Conservation (phyloP, 805 yeast species). For the Lachancea fermentati region DNA sequence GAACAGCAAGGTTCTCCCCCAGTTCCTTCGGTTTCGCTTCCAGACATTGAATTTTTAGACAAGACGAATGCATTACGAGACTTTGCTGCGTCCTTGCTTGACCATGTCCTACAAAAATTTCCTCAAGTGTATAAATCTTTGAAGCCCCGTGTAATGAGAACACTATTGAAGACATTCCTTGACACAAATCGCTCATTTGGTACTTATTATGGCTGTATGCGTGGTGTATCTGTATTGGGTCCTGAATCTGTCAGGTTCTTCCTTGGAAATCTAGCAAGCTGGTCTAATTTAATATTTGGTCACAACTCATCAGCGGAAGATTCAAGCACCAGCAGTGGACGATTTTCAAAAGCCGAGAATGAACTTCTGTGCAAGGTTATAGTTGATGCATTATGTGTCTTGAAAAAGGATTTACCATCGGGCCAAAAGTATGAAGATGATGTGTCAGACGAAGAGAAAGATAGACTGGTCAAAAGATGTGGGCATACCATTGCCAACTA, state of each 20-base stretch:
- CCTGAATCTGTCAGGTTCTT: constrained; percentile 81
- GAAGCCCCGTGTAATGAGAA: constrained; percentile 90
- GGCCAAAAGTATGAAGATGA: constrained; percentile 34
- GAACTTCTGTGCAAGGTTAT: constrained; percentile 44
- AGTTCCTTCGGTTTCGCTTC: constrained; percentile 17
- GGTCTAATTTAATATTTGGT: constrained; percentile 61
- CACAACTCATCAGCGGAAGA: constrained; percentile 21
- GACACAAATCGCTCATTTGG: constrained; percentile 80
- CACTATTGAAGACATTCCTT: constrained; percentile 83
- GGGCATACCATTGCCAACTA: constrained; percentile 53
- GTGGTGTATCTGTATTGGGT: constrained; percentile 80
- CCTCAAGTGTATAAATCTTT: constrained; percentile 84
- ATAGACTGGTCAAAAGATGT: constrained; percentile 49
- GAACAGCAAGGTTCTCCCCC: constrained; percentile 11
- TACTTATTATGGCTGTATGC: constrained; percentile 86
- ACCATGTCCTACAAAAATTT: constrained; percentile 70
- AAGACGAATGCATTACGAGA: constrained; percentile 64
- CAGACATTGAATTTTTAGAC: constrained; percentile 32
- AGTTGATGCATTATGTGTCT: constrained; percentile 48
- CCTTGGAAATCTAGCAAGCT: constrained; percentile 75
- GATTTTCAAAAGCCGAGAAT: constrained; percentile 41
- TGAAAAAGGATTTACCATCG: constrained; percentile 35
- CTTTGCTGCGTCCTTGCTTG: constrained; percentile 77
- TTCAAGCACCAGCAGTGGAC: constrained; percentile 17
- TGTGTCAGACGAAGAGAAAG: constrained; percentile 32